Percentiles rank a stretch among this genome's conserved stretches.
phyloP scores from a whole-genome alignment of 352 stramenopile species.

The Peronosclerospora sorghi region DNA sequence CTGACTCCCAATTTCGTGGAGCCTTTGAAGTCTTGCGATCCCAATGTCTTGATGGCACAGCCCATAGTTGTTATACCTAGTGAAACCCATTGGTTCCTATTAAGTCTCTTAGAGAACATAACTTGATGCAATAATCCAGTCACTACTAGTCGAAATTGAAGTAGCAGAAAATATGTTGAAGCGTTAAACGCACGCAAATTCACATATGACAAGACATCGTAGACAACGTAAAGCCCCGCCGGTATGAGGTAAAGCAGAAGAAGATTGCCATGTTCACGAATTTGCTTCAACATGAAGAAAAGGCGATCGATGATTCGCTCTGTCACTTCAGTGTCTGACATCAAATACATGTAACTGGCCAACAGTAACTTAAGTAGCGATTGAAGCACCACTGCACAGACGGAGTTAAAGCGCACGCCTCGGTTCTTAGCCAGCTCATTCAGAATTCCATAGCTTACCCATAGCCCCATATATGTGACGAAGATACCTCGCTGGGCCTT shows the following conservation, averaged over 20 bases:
- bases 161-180: slow-evolving; percentile 65
- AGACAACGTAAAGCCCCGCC: slow-evolving; percentile 65
- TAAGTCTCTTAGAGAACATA: slow-evolving; percentile 65
- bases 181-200: slow-evolving; percentile 67
- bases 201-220: slow-evolving; percentile 78
- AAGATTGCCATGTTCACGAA: slow-evolving; percentile 28
- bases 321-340: slow-evolving; percentile 24
- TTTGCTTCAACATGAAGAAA: slow-evolving; percentile 25
- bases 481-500: slow-evolving; percentile 60
- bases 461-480: slow-evolving; percentile 69
- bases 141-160: slow-evolving; percentile 75
- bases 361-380: slow-evolving; percentile 60
- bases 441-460: slow-evolving; percentile 65
- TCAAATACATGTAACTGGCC: slow-evolving; percentile 60
- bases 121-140: slow-evolving; percentile 65
- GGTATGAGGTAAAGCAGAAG: slow-evolving; percentile 67
- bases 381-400: slow-evolving; percentile 63
- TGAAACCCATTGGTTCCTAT: slow-evolving; percentile 70
- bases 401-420: slow-evolving; percentile 61
- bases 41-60: slow-evolving; percentile 71
- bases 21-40: slow-evolving; percentile 13
- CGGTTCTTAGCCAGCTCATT: slow-evolving; percentile 69
- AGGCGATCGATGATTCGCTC: slow-evolving; percentile 18
- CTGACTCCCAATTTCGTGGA: slow-evolving; percentile 6
- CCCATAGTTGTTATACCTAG: slow-evolving; percentile 56